These are phyloP conservation scores for Sistotremastrum suecicum DNA, from an alignment of 768 basidiomycete species.

Conservation along the genomic window DNA sequence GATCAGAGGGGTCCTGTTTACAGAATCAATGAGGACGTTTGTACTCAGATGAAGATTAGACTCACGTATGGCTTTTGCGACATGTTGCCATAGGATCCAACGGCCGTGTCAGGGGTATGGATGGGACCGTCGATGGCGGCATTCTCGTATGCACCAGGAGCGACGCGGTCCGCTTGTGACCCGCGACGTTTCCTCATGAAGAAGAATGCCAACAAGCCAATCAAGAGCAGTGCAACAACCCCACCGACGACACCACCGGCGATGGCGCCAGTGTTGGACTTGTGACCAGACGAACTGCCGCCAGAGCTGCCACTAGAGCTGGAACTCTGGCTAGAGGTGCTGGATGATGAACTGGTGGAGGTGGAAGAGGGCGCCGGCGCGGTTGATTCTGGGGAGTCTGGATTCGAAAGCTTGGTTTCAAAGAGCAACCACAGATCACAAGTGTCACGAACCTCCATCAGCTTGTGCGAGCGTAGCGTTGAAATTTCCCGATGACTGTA, in stretches of 20 bases:
- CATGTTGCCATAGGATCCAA: too few relatives aligned
- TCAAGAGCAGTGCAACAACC: conserved; percentile 29
- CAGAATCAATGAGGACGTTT: not conserved
- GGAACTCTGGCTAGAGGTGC: too few relatives aligned
- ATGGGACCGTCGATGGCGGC: conserved; percentile 1
- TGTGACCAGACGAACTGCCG: not conserved
- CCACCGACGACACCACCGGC: conserved; percentile 53
- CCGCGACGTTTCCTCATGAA: conserved; percentile 15
- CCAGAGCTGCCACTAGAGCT: too few relatives aligned
- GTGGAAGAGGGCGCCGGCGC: too few relatives aligned
- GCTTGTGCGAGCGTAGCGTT: too few relatives aligned
- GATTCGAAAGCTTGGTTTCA: too few relatives aligned
- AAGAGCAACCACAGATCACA: too few relatives aligned
- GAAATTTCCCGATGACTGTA: too few relatives aligned
- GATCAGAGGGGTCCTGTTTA: conserved; percentile 5
- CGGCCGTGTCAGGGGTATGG: too few relatives aligned
- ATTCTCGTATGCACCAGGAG: conserved; percentile 12
- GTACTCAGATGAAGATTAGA: not conserved
- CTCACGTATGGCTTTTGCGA: not conserved
- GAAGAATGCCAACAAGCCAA: conserved; percentile 27
- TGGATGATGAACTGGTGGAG: too few relatives aligned
- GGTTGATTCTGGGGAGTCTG: too few relatives aligned
- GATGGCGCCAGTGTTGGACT: conserved; percentile 37
- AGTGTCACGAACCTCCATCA: too few relatives aligned
- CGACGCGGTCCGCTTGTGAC: conserved; percentile 11